phyloP scores from a whole-genome alignment of 1,284 basidiomycete genomes.

The Ustilago esculenta region DNA sequence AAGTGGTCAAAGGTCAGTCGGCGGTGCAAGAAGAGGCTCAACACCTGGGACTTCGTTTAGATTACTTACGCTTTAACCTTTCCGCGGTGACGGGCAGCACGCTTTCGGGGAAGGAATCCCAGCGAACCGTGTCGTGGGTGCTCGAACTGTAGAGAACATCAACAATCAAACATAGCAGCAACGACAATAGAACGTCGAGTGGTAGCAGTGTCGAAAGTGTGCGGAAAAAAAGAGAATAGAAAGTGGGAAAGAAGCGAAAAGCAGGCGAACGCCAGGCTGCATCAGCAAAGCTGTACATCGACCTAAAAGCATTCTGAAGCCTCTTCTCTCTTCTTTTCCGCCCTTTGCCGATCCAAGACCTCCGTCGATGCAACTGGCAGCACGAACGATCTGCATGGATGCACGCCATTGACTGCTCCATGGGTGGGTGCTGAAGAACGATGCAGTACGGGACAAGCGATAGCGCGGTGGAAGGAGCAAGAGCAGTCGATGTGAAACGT shows the following conservation, averaged over 20 bases:
- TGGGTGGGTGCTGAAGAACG: not conserved
- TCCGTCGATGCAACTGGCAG: not conserved
- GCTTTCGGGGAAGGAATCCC: slow-evolving; percentile 67
- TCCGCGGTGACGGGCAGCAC: slow-evolving; percentile 66
- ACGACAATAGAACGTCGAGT: slow-evolving; percentile 4
- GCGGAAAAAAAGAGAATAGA: slow-evolving; percentile 4
- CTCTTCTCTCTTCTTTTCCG: slow-evolving; percentile 31
- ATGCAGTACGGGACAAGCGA: no score
- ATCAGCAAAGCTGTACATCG: slow-evolving; percentile 58
- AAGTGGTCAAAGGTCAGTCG: no score
- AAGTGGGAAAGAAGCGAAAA: slow-evolving; percentile 43
- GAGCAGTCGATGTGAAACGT: no score
- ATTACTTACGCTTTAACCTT: slow-evolving; percentile 62
- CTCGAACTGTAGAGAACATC: slow-evolving; percentile 57
- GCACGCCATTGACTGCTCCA: slow-evolving; percentile 1
- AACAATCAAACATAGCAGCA: slow-evolving; percentile 11
- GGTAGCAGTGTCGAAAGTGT: slow-evolving; percentile 10
- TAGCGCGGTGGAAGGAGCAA: not conserved
- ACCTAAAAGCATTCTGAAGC: slow-evolving; percentile 48
- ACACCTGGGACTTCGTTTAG: not conserved
- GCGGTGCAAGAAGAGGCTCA: no score
- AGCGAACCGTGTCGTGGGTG: slow-evolving; percentile 67
- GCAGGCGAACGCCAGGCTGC: slow-evolving; percentile 53
- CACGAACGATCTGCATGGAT: not conserved
- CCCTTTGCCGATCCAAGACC: slow-evolving; percentile 9